Base-by-base conservation (phyloP, 1,284 basidiomycete species). In the Pyrrhoderma noxium region DNA sequence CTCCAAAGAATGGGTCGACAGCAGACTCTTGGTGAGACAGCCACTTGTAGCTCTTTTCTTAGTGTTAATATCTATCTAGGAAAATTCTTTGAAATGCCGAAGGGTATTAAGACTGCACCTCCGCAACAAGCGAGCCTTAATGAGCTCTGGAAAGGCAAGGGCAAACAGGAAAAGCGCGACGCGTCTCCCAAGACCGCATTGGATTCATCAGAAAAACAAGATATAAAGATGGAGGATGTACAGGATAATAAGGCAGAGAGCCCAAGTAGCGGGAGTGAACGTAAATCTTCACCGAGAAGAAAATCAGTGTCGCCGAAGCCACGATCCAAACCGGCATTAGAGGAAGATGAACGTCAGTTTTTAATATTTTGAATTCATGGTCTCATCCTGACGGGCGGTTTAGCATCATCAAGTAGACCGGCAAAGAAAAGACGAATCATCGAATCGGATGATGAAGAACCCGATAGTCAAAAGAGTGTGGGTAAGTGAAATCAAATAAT, bases 11-110 rank as follows among this genome's bases (percentile, higher is more conserved):
- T 87, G 83, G 72, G 72, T 51, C 74, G 81, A 59, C 85, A 88
- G 64, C 80, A 81, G 64, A 86, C 85, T 2, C 71, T 88, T 41
- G 79, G 85, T 82, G 53, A n/a, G 68, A 60, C 27, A 34, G 8
- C 42, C 43, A 39, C 11, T 18, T 48, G 23, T 13, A 19, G 39
- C 58, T 50, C 47, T 34, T 27, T 31, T 45, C 13, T 49, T 4
- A 40, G n/a, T 40, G 21, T 40, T 25, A 27, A n/a, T n/a, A n/a
- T n/a, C n/a, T n/a, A n/a, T n/a, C n/a, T 60, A 83, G 82, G 75
- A 36, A 86, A 78, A 60, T 88, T 85, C 72, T 79, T 89, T 57
- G 70, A 74, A 47, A 84, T 86, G 80, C 82, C 86, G 0, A 74
- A 75, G 56, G 73, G 71, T 37, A 62, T 65, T 39, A 87, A 85